phyloP scores from a whole-genome alignment of 169 alveolate species.

The Miamiensis avidus region DNA sequence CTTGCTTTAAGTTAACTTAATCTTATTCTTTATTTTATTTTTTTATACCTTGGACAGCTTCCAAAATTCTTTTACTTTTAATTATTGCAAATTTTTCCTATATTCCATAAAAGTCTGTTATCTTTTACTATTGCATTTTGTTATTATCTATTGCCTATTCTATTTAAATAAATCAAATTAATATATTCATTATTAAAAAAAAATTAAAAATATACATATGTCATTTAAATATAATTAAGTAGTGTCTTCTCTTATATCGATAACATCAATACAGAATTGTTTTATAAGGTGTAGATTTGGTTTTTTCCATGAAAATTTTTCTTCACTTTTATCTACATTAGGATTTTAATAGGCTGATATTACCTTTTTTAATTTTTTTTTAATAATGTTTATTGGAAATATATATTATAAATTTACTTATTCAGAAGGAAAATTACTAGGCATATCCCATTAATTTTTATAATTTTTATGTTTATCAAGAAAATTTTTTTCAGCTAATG shows the following conservation, averaged over 20 bases:
- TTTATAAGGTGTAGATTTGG: constrained; percentile 51
- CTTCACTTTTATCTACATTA: constrained; percentile 41
- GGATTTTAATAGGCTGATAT: constrained; percentile 54
- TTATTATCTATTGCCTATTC: constrained; percentile 29
- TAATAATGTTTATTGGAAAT: too few relatives aligned
- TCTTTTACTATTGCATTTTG: constrained; percentile 39
- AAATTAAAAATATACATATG: background rate
- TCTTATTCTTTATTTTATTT: too few relatives aligned
- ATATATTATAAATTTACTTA: too few relatives aligned
- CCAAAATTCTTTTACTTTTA: constrained; percentile 50
- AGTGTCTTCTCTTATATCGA: constrained; percentile 40
- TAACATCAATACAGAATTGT: constrained; percentile 33
- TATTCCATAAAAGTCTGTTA: constrained; percentile 52
- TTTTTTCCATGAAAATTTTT: constrained; percentile 54
- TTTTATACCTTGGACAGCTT: constrained; percentile 51
- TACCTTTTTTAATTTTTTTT: constrained; percentile 43
- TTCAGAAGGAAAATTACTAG: constrained; percentile 62
- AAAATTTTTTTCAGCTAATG: constrained; percentile 41
- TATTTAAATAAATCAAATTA: background rate
- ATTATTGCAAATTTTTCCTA: constrained; percentile 51
- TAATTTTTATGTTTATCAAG: constrained; percentile 57
- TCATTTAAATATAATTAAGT: constrained; percentile 22
- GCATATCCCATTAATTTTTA: constrained; percentile 70
- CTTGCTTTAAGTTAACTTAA: too few relatives aligned
- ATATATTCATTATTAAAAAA: too few relatives aligned